These are phyloP conservation scores for Mortierella sp. DNA, from an alignment of 371 early-diverging fungal genomes.

Conservation along the genomic window DNA sequence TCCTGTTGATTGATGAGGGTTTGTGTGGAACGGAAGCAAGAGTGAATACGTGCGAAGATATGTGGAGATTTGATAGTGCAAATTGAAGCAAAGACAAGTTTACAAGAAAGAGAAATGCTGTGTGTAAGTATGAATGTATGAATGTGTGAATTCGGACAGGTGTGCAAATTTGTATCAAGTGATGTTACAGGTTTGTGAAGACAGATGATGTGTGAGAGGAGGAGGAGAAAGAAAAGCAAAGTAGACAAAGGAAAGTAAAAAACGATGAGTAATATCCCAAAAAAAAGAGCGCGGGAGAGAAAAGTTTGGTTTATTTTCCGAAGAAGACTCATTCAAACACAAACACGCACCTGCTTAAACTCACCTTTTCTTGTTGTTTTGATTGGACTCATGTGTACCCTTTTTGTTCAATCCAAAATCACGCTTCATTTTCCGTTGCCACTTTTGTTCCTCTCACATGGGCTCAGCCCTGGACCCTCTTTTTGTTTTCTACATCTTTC, in stretches of 20 bases:
- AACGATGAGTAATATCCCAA: constrained; percentile 1
- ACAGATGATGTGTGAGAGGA: neutral
- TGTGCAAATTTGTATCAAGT: too few species aligned
- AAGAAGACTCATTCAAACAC: neutral
- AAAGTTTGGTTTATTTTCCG: constrained; percentile 5
- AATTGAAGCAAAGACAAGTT: neutral
- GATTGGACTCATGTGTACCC: neutral
- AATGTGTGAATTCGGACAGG: too few species aligned
- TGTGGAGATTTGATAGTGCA: neutral
- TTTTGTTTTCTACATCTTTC: too few species aligned
- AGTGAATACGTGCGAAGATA: neutral
- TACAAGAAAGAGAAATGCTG: neutral
- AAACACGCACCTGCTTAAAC: neutral
- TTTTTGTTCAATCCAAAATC: too few species aligned
- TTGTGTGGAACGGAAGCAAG: neutral
- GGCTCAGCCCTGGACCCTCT: too few species aligned
- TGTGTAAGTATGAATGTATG: too few species aligned
- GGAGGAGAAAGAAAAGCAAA: constrained; percentile 2
- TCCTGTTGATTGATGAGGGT: neutral
- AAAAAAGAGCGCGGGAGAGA: neutral
- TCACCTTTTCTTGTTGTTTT: neutral
- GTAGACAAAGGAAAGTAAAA: neutral
- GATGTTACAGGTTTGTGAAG: neutral
- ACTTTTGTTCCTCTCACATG: too few species aligned
- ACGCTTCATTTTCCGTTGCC: too few species aligned